Conservation (phyloP, 2,329 filamentous ascomycete species). For the Pseudocercospora fuligena region DNA sequence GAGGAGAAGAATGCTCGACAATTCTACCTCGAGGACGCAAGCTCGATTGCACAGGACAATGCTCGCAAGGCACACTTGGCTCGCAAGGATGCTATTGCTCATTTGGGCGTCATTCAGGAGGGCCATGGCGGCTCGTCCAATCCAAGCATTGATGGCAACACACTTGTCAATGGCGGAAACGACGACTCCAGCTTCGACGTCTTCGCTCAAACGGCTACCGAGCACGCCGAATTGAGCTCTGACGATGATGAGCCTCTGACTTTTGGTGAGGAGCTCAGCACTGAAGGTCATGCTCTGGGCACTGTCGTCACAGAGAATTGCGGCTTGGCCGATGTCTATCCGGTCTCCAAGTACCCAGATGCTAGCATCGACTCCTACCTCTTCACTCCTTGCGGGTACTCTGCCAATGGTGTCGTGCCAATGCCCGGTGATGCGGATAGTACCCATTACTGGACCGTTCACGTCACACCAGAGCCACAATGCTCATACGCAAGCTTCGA, state of each 20-base stretch:
- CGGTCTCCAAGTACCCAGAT: slow-evolving; percentile 84
- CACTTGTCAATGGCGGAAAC: slow-evolving; percentile 39
- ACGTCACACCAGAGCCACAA: slow-evolving; percentile 94
- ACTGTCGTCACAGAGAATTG: slow-evolving; percentile 90
- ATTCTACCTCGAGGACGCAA: slow-evolving; percentile 79
- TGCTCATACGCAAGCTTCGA: slow-evolving; percentile 99
- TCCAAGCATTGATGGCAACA: slow-evolving; percentile 43
- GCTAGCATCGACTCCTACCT: slow-evolving; percentile 94
- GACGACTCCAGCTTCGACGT: slow-evolving; percentile 70
- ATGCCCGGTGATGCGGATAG: slow-evolving; percentile 59
- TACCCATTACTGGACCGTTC: slow-evolving; percentile 95
- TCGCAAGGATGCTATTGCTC: slow-evolving; percentile 63
- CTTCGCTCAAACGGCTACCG: slow-evolving; percentile 74
- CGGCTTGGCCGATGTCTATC: slow-evolving; percentile 87
- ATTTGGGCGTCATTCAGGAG: slow-evolving; percentile 64
- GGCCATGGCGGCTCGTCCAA: slow-evolving; percentile 45
- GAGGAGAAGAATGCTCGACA: slow-evolving; percentile 69
- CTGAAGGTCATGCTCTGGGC: slow-evolving; percentile 90
- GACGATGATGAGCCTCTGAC: slow-evolving; percentile 57
- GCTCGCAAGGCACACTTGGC: slow-evolving; percentile 69
- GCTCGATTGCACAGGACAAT: slow-evolving; percentile 84
- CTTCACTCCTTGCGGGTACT: slow-evolving; percentile 96
- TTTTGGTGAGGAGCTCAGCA: slow-evolving; percentile 76
- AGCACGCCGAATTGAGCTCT: slow-evolving; percentile 61
- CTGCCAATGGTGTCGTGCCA: slow-evolving; percentile 93